These are phyloP conservation scores for Angomonas desouzai DNA, from an alignment of 208 protist genomes.

Conservation along the genomic window DNA sequence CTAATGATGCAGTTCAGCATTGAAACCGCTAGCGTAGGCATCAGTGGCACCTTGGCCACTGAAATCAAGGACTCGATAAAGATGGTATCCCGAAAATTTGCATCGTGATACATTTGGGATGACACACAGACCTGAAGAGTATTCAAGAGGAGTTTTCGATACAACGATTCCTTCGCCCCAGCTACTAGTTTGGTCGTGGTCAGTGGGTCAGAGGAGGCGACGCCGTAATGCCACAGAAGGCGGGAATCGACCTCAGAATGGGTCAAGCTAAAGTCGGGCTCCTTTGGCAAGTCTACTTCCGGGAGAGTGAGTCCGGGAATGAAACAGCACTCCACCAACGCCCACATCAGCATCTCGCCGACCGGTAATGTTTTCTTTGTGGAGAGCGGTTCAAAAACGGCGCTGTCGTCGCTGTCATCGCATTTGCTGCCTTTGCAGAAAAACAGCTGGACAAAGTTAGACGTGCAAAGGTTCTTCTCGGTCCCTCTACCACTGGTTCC, in stretches of 20 bases:
- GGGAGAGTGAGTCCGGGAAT: conserved; percentile 61
- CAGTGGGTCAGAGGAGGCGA: conserved; percentile 39
- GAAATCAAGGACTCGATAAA: conserved; percentile 72
- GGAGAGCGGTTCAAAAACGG: conserved; percentile 32
- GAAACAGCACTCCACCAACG: conserved; percentile 86
- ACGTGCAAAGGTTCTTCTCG: conserved; percentile 41
- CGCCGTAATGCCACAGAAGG: conserved; percentile 63
- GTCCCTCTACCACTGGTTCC: background rate
- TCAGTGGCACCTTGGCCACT: conserved; percentile 43
- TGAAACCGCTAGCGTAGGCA: conserved; percentile 70
- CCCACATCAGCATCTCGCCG: conserved; percentile 45
- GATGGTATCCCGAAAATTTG: conserved; percentile 52
- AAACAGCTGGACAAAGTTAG: conserved; percentile 66
- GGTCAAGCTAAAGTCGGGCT: conserved; percentile 24
- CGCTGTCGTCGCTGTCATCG: conserved; percentile 44
- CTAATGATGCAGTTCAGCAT: conserved; percentile 71
- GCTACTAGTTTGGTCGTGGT: conserved; percentile 9
- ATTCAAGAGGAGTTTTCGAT: conserved; percentile 28
- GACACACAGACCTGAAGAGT: conserved; percentile 49
- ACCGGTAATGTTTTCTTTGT: conserved; percentile 16
- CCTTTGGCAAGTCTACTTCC: conserved; percentile 12
- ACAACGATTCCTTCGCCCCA: conserved; percentile 7
- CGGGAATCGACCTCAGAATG: conserved; percentile 47
- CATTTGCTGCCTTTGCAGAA: conserved; percentile 68
- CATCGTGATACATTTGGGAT: conserved; percentile 44